Evolutionary conservation across 805 yeast genomes (phyloP).

Genomic region (Phaffomyces thermotolerans): DNA sequence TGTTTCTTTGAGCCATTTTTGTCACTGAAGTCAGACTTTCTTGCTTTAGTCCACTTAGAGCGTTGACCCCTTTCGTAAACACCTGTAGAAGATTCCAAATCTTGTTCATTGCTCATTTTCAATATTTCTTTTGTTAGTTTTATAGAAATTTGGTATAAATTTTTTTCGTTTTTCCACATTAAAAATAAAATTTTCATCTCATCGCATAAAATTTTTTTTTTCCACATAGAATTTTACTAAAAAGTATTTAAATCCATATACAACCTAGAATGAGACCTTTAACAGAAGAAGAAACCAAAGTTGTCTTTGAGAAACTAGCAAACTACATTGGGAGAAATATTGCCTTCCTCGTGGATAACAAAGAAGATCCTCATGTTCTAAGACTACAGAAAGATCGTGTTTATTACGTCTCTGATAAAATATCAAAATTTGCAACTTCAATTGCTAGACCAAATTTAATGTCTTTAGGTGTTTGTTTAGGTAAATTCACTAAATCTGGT

Average conservation of each 20-base stretch:
- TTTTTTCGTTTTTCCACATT: slow-evolving; percentile 5
- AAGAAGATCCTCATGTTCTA: slow-evolving; percentile 85
- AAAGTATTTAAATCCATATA: background rate
- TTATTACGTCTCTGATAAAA: slow-evolving; percentile 78
- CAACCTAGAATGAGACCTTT: slow-evolving; percentile 67
- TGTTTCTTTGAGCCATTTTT: slow-evolving; percentile 16
- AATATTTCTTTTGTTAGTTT: background rate
- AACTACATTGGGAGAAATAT: slow-evolving; percentile 96
- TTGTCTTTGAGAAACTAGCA: slow-evolving; percentile 92
- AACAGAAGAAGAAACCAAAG: slow-evolving; percentile 95
- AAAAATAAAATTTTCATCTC: slow-evolving; percentile 1
- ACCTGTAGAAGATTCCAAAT: slow-evolving; percentile 30
- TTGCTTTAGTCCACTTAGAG: slow-evolving; percentile 26
- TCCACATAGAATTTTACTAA: background rate
- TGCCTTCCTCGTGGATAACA: slow-evolving; percentile 69
- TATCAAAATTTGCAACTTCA: slow-evolving; percentile 83
- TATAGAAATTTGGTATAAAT: background rate
- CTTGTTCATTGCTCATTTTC: slow-evolving; percentile 22
- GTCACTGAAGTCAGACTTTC: slow-evolving; percentile 20
- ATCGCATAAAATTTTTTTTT: background rate
- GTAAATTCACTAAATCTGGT: slow-evolving; percentile 96
- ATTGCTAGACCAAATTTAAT: slow-evolving; percentile 83
- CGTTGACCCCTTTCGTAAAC: slow-evolving; percentile 36
- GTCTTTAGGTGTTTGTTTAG: slow-evolving; percentile 91
- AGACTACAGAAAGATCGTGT: slow-evolving; percentile 95